Percentiles rank a stretch among this genome's conserved stretches.
Evolutionary conservation across 768 basidiomycete species (phyloP).

Genomic region (Amanita molliuscula): DNA sequence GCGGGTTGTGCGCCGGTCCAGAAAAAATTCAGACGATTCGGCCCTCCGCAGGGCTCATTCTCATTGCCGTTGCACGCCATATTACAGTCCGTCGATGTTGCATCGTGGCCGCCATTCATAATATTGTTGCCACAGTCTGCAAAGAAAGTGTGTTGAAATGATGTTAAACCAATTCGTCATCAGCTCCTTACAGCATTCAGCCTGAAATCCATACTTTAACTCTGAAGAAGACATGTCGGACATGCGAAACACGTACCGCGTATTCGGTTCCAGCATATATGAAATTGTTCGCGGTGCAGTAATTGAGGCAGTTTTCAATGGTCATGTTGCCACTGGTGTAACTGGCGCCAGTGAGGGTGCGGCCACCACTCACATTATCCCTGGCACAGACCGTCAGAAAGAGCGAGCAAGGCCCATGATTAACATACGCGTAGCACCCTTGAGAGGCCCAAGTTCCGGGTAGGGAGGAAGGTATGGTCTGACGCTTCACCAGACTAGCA

Average conservation of each 20-base stretch:
- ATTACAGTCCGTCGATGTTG: constrained; percentile 44
- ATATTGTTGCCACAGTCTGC: constrained; percentile 58
- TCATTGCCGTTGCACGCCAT: constrained; percentile 52
- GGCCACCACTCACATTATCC: constrained; percentile 38
- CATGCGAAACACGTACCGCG: constrained; percentile 12
- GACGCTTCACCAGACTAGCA: constrained; percentile 25
- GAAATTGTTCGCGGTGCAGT: constrained; percentile 35
- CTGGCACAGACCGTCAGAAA: constrained; percentile 19
- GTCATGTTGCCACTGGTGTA: constrained; percentile 51
- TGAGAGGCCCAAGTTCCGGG: constrained; percentile 45
- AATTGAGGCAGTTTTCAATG: constrained; percentile 36
- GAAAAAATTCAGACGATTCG: constrained; percentile 49
- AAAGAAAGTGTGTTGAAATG: constrained; percentile 3
- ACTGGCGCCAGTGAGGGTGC: constrained; percentile 43
- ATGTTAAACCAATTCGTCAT: neutral
- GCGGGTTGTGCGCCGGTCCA: constrained; percentile 52
- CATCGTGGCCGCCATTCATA: constrained; percentile 31
- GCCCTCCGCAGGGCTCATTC: constrained; percentile 50
- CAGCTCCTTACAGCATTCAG: constrained; percentile 42
- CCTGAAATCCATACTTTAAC: constrained; percentile 5
- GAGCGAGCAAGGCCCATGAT: neutral
- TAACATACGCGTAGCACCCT: constrained; percentile 52
- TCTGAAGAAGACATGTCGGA: neutral
- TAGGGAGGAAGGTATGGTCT: constrained; percentile 30
- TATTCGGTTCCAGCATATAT: constrained; percentile 67